Conservation (phyloP, 2,329 filamentous ascomycete genomes). For the Geosmithia flava region DNA sequence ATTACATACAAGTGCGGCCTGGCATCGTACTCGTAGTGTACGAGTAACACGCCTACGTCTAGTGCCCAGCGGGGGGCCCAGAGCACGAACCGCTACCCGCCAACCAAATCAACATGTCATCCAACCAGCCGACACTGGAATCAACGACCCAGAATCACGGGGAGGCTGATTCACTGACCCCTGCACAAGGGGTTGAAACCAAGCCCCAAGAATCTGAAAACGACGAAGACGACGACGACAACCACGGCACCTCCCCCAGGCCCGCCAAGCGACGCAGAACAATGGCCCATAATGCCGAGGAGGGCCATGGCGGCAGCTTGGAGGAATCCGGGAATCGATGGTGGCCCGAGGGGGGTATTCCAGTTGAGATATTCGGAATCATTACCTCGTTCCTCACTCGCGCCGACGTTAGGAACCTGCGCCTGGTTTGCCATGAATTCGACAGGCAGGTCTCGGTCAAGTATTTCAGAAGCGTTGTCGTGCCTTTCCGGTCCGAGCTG, state of each 20-base stretch:
- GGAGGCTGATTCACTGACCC: neutral
- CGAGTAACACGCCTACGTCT: neutral
- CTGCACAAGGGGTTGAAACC: neutral
- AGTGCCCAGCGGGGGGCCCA: neutral
- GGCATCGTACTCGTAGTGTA: neutral
- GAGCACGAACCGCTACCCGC: too few relatives aligned
- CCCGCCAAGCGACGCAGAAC: neutral
- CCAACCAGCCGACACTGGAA: neutral
- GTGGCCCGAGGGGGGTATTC: slow-evolving; percentile 28
- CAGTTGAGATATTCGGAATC: slow-evolving; percentile 48
- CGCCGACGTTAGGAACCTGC: slow-evolving; percentile 45
- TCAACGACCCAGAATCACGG: neutral
- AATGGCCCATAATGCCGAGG: neutral
- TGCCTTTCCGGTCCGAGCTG: slow-evolving; percentile 53
- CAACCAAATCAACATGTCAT: neutral
- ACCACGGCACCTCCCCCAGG: neutral
- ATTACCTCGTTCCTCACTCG: slow-evolving; percentile 43
- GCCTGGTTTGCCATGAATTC: slow-evolving; percentile 46
- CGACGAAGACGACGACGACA: too few relatives aligned
- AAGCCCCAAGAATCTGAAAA: neutral
- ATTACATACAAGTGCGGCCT: neutral
- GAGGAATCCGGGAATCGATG: neutral
- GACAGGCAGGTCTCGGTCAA: slow-evolving; percentile 42
- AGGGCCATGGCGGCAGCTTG: neutral
- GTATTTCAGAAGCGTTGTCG: slow-evolving; percentile 51